These are phyloP conservation scores for Aspergillus fumigatus DNA, from an alignment of 2,329 filamentous ascomycete genomes.

Conservation along the genomic window DNA sequence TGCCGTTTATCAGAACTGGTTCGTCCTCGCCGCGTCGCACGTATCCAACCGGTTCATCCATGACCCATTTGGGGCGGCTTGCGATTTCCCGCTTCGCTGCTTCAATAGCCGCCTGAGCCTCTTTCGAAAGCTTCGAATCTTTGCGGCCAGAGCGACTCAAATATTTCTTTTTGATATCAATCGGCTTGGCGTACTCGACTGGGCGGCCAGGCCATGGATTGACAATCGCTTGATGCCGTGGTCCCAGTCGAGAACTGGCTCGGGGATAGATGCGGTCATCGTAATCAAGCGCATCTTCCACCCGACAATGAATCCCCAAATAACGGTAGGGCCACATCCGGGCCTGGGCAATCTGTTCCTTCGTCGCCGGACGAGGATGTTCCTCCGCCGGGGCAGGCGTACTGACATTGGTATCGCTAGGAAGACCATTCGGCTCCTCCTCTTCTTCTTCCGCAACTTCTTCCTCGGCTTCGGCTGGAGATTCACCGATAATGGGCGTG, in stretches of 20 bases:
- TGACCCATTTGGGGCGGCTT: conserved; percentile 84
- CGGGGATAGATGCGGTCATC: conserved; percentile 97
- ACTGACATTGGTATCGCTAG: conserved; percentile 57
- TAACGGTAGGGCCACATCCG: conserved; percentile 97
- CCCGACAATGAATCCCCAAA: conserved; percentile 88
- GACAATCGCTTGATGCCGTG: conserved; percentile 85
- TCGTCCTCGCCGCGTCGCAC: conserved; percentile 77
- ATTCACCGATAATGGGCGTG: conserved; percentile 65
- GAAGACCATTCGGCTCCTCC: conserved; percentile 56
- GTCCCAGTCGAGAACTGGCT: conserved; percentile 85
- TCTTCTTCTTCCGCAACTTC: conserved; percentile 68
- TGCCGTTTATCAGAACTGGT: conserved; percentile 55
- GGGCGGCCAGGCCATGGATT: conserved; percentile 79
- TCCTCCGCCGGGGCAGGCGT: conserved; percentile 58
- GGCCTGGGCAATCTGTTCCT: conserved; percentile 85
- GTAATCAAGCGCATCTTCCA: conserved; percentile 92
- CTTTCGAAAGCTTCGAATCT: conserved; percentile 72
- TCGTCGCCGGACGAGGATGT: conserved; percentile 61
- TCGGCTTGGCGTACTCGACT: conserved; percentile 84
- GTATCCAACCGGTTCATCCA: conserved; percentile 86
- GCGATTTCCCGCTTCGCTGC: conserved; percentile 74
- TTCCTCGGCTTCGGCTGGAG: conserved; percentile 55
- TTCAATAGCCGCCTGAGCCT: conserved; percentile 72
- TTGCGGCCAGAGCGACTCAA: conserved; percentile 64
- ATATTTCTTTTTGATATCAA: conserved; percentile 76